A percentile compares a stretch with the other conserved stretches of the same genome.
Evolutionary conservation across 495 filamentous ascomycete genomes (phyloP).

Genomic region (Rusavskia elegans): DNA sequence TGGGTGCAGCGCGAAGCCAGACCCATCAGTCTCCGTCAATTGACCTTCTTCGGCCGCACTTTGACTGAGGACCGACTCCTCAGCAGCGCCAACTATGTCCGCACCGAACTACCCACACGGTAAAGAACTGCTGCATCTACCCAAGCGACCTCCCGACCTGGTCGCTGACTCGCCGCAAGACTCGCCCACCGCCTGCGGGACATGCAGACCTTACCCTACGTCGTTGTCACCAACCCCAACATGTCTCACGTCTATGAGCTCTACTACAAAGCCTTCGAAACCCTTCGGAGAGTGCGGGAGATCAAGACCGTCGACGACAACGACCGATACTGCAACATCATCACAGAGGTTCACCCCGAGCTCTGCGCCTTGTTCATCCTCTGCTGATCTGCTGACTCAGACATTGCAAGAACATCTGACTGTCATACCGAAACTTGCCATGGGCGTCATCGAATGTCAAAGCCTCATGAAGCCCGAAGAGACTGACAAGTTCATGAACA

Average conservation of each 20-base stretch:
- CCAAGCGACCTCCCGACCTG: not conserved
- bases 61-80: slow-evolving; percentile 80
- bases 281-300: slow-evolving; percentile 65
- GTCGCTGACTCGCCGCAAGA: slow-evolving; percentile 24
- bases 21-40: slow-evolving; percentile 75
- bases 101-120: slow-evolving; percentile 87
- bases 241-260: slow-evolving; percentile 90
- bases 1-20: slow-evolving; percentile 76
- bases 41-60: slow-evolving; percentile 88
- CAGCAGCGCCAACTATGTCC: slow-evolving; percentile 92
- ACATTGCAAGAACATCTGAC: slow-evolving; percentile 78
- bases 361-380: no score
- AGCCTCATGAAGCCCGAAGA: slow-evolving; percentile 60
- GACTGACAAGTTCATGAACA: slow-evolving; percentile 92
- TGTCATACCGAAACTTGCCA: slow-evolving; percentile 85
- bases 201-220: slow-evolving; percentile 92
- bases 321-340: slow-evolving; percentile 67
- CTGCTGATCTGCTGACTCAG: not conserved
- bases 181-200: slow-evolving; percentile 89
- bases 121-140: slow-evolving; percentile 12
- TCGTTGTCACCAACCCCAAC: slow-evolving; percentile 88
- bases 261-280: slow-evolving; percentile 92
- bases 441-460: slow-evolving; percentile 80
- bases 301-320: slow-evolving; percentile 82
- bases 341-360: slow-evolving; percentile 29